Evolutionary conservation across 2,329 filamentous ascomycete genomes (phyloP), one percentile per base, ranked within the genome.

Genomic region (Xylaria multiplex): DNA sequence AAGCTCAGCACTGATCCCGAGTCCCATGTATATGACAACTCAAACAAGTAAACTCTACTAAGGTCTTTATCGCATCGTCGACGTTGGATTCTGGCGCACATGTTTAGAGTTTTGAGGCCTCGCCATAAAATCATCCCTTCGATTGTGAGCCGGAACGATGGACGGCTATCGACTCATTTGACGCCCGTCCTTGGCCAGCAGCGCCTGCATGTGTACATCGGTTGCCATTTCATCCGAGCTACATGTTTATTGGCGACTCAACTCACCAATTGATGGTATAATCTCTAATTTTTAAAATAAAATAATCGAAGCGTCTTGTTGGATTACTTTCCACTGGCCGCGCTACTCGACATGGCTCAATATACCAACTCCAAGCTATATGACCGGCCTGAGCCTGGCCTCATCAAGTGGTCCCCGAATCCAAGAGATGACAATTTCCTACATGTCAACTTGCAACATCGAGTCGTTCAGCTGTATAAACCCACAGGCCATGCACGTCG

Each of bases 321-420:
- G 3, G 1, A 8, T 49, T 30, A n/a, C 16, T 53, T 14, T 8
- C 56, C 24, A 13, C 35, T 13, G 22, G 40, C 43, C 37, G 27
- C 14, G 16, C 9, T 2, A 45, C n/a, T 11, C 27, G 54, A 58
- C 49, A 75, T 74, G 71, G 65, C 72, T 14, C 71, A 75, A 55
- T 72, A 72, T 54, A 59, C 67, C 45, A 68, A 64, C 55, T 64
- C 72, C 50, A 77, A 70, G 61, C 85, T 70, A 45, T 48, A 88
- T 85, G 86, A 88, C 71, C 84, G 86, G 53, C 85, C 85, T 2
- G 86, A 88, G 71, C 85, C 86, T 11, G 88, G 88, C 30, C 82
- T 91, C 64, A 85, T 90, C 73, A 88, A 88, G 74, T 91, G 88
- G 88, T 90, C 87, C 24, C 86, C 88, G 56, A 88, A 86, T 68